A percentile compares a stretch with the other conserved stretches of the same genome.
Conservation (phyloP, 2,329 filamentous ascomycete genomes). For the Botrytis paeoniae region DNA sequence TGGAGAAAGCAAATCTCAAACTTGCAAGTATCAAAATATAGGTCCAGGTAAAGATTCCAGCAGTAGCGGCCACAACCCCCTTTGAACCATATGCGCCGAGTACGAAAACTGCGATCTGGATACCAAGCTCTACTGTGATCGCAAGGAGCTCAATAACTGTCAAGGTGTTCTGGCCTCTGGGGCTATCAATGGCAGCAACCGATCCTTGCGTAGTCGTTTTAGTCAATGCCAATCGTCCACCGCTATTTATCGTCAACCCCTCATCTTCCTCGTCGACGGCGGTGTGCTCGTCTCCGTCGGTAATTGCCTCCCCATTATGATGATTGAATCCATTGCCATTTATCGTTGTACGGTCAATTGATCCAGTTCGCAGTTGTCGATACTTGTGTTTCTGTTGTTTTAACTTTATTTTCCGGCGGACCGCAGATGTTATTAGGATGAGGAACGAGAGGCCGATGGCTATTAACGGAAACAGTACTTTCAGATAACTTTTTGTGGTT, state of each 20-base stretch:
- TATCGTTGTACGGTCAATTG: conserved; percentile 39
- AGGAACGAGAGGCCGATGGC: conserved; percentile 68
- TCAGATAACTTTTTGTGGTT: conserved; percentile 61
- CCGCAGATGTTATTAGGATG: conserved; percentile 58
- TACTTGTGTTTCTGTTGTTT: conserved; percentile 56
- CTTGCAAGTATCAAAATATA: conserved; percentile 75
- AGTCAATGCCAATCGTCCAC: conserved; percentile 55
- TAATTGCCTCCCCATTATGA: not conserved
- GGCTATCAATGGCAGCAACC: conserved; percentile 70
- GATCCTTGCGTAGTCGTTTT: conserved; percentile 62
- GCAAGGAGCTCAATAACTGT: conserved; percentile 73
- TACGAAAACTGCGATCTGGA: conserved; percentile 64
- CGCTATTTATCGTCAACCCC: conserved; percentile 54
- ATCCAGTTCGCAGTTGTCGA: conserved; percentile 49
- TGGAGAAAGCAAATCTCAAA: conserved; percentile 66
- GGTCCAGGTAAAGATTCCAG: conserved; percentile 71
- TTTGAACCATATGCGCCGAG: conserved; percentile 57
- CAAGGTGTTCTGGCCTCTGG: conserved; percentile 67
- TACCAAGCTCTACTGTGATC: conserved; percentile 65
- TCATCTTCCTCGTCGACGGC: conserved; percentile 52
- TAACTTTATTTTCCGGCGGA: conserved; percentile 51
- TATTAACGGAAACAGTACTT: conserved; percentile 73
- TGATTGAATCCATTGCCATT: conserved; percentile 19
- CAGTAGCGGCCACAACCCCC: conserved; percentile 58
- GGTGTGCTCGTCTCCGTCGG: conserved; percentile 37